phyloP scores from a whole-genome alignment of 805 yeast genomes.

The Trichomonascus vanleenenianus region DNA sequence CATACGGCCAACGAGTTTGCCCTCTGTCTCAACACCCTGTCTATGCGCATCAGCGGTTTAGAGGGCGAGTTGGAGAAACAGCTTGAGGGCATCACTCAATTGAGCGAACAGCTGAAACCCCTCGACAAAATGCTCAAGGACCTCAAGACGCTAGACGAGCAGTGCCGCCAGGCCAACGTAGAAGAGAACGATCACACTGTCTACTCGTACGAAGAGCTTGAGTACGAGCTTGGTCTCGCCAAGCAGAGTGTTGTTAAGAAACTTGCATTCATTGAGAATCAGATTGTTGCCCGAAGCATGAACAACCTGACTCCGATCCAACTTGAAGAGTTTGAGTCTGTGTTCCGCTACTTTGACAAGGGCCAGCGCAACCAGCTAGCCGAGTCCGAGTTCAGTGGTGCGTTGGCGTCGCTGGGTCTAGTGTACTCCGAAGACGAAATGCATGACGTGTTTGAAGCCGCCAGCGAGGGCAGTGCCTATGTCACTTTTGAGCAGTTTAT shows the following conservation, averaged over 20 bases:
- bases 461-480: conserved; percentile 19
- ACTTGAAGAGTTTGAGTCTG: conserved; percentile 36
- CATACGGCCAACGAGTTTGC: conserved; percentile 29
- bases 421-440: conserved; percentile 30
- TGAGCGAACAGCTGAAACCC: conserved; percentile 32
- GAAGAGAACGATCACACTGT: conserved; percentile 33
- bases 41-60: conserved; percentile 24
- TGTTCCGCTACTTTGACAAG: conserved; percentile 36
- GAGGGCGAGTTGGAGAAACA: conserved; percentile 34
- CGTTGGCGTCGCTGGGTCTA: conserved; percentile 37
- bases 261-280: conserved; percentile 36
- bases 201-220: conserved; percentile 32
- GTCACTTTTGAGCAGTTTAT: conserved; percentile 29
- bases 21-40: conserved; percentile 20
- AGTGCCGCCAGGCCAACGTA: conserved; percentile 30
- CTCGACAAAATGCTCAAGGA: conserved; percentile 25
- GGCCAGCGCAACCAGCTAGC: conserved; percentile 32
- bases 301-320: conserved; percentile 31
- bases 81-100: conserved; percentile 27
- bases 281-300: conserved; percentile 31
- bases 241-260: conserved; percentile 33
- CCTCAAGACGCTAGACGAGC: conserved; percentile 23
- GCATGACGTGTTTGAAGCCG: conserved; percentile 31
- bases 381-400: conserved; percentile 37
- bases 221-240: conserved; percentile 32